phyloP scores from a whole-genome alignment of 805 yeast genomes.

The Candida sphagnicola region DNA sequence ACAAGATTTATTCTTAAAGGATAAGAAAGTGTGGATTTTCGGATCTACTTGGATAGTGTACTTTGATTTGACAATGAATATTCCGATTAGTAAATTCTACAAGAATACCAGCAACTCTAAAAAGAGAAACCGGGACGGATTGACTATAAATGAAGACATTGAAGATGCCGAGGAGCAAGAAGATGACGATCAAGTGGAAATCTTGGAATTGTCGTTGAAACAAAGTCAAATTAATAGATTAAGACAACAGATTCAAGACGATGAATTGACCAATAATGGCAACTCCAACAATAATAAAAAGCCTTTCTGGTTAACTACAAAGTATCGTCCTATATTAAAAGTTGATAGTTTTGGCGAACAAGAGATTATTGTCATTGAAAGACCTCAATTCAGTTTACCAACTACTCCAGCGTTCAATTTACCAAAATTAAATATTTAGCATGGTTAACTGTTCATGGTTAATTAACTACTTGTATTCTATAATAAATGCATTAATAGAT shows the following conservation, averaged over 20 bases:
- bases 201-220: slow-evolving; percentile 23
- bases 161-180: slow-evolving; percentile 21
- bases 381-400: slow-evolving; percentile 59
- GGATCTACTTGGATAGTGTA: slow-evolving; percentile 79
- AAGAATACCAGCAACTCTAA: slow-evolving; percentile 24
- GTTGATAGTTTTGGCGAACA: slow-evolving; percentile 52
- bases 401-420: slow-evolving; percentile 63
- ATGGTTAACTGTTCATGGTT: neutral
- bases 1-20: slow-evolving; percentile 60
- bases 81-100: slow-evolving; percentile 41
- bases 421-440: slow-evolving; percentile 48
- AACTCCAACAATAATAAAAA: slow-evolving; percentile 17
- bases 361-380: slow-evolving; percentile 72
- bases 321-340: slow-evolving; percentile 67
- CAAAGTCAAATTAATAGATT: slow-evolving; percentile 26
- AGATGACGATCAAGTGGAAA: slow-evolving; percentile 23
- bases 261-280: slow-evolving; percentile 31
- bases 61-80: slow-evolving; percentile 59
- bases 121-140: slow-evolving; percentile 44
- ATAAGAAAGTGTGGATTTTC: slow-evolving; percentile 71
- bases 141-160: slow-evolving; percentile 25
- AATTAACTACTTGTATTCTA: neutral
- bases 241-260: slow-evolving; percentile 37
- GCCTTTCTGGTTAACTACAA: slow-evolving; percentile 71
- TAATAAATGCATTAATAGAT: neutral